Evolutionary conservation across 345 rosid genomes (phyloP), one percentile per base, ranked within the genome.

Genomic region (Eucalyptus cloeziana): DNA sequence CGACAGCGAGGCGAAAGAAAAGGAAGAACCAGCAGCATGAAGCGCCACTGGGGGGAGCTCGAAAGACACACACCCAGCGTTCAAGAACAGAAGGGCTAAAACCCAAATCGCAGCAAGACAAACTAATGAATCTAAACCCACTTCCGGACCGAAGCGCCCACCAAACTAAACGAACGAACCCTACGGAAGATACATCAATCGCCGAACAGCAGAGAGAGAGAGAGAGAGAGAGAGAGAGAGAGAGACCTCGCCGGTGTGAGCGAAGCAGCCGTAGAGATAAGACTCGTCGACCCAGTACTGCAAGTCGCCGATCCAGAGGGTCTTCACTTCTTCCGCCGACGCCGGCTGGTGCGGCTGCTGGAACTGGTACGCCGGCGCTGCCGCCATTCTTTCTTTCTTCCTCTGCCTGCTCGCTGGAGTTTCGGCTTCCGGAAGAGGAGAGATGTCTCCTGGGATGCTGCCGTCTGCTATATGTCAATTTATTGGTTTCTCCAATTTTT

Each of bases 261-360:
- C 94, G 94, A 98, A 98, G 95, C 97, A 97, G 90, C 98, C 94
- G 88, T 88, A 92, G 91, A 97, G 98, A 92, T 98, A 96, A 87
- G 89, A 89, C 87, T 98, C 99, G 83, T 98, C 99, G 91, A 93
- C 96, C 99, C 99, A 98, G 69, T 95, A 96, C 93, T 94, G 99
- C 56, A 98, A 94, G 94, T 97, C 99, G 50, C 99, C 99, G 88
- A 98, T 98, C 99, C 99, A 97, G 30, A 98, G 99, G 16, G 99
- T 97, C 87, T 98, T 92, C 2, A 97, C 99, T 92, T 98, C 99
- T 90, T 97, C 99, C 5, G 94, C 93, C 13, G 99, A 92, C 51
- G 95, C 92, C 3, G 99, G 99, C 88, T 98, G 99, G 91, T 97
- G 99, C 88, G 90, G 94, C n/a, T 89, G 91, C 89, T 86, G 87